Evolutionary conservation across 2,329 filamentous ascomycete species (phyloP), one percentile per base, ranked within the genome.

Genomic region (Scedosporium dehoogii): DNA sequence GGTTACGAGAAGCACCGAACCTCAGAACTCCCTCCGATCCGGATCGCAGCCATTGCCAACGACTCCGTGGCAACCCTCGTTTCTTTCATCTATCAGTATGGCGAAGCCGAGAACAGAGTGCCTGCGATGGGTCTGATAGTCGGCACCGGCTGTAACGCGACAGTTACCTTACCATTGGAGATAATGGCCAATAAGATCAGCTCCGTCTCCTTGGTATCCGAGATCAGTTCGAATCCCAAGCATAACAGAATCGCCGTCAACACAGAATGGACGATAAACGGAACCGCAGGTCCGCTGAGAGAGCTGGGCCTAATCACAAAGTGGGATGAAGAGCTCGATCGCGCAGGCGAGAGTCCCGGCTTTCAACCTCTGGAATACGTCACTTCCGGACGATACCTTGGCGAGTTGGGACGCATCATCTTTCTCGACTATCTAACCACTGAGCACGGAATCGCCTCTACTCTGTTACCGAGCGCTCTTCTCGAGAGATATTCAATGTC

Each of bases 281-380:
- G 90, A 6, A 85, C 89, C 2, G 85, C 85, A n/a, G 78, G 80
- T 6, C 88, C 90, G 0, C 75, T 93, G 61, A 78, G 80, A 25
- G 79, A 86, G 25, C 75, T 86, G 21, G 77, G 78, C 1, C 79
- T 92, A 58, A 83, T 90, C 60, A 92, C 83, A 9, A 75, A 75
- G 42, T 93, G 90, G 90, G 90, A 94, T 68, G 74, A 78, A 9
- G 75, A 80, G 63, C 79, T 94, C 5, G 89, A 92, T 67, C 73
- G 74, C 4, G 81, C 85, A 56, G 87, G 86, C 67, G 86, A 90
- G 67, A 78, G 78, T 6, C 88, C 90, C 0, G 89, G 90, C 0
- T 92, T 93, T 68, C 90, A 93, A 66, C 89, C 90, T 0, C 82
- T 93, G 21, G 90, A 94, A 70, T 93, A 92, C 73, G 91, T 93